A percentile compares a stretch with the other conserved stretches of the same genome.
Evolutionary conservation across 2,329 filamentous ascomycete genomes (phyloP).

Genomic region (Calonectria pseudoreteaudii): DNA sequence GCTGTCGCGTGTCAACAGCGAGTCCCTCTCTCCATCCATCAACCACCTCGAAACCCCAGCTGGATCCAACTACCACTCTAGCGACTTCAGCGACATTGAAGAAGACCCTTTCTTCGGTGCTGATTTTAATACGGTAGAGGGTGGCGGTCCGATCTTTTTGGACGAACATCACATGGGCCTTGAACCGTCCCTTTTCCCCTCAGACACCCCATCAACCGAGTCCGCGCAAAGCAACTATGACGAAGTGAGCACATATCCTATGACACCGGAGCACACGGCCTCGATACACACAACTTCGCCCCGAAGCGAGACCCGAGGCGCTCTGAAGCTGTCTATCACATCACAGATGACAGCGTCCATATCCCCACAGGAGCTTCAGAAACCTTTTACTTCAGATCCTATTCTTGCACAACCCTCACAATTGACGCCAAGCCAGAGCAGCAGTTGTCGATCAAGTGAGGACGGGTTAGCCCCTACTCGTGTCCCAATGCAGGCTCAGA

Average conservation of each 20-base stretch:
- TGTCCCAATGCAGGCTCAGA: conserved; percentile 58
- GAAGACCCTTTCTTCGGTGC: conserved; percentile 65
- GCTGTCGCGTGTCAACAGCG: conserved; percentile 53
- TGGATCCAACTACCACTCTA: conserved; percentile 63
- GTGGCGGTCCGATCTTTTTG: conserved; percentile 59
- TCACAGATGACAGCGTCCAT: conserved; percentile 49
- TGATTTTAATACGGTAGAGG: conserved; percentile 58
- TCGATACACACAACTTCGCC: conserved; percentile 61
- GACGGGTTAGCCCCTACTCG: conserved; percentile 56
- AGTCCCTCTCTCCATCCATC: conserved; percentile 44
- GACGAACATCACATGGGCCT: conserved; percentile 46
- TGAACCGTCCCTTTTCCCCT: conserved; percentile 33
- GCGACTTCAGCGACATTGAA: conserved; percentile 60
- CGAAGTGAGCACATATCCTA: conserved; percentile 52
- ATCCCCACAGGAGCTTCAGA: conserved; percentile 57
- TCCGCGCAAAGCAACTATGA: conserved; percentile 35
- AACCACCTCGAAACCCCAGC: conserved; percentile 59
- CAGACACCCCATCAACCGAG: conserved; percentile 23
- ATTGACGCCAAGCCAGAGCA: conserved; percentile 63
- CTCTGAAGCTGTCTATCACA: conserved; percentile 37
- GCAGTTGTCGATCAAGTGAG: conserved; percentile 63
- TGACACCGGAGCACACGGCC: conserved; percentile 65
- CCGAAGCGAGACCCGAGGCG: conserved; percentile 47
- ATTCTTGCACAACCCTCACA: conserved; percentile 49
- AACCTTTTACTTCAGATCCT: conserved; percentile 51